Evolutionary conservation across 305 asterid genomes (phyloP).

Genomic region (Solanum hybrid): DNA sequence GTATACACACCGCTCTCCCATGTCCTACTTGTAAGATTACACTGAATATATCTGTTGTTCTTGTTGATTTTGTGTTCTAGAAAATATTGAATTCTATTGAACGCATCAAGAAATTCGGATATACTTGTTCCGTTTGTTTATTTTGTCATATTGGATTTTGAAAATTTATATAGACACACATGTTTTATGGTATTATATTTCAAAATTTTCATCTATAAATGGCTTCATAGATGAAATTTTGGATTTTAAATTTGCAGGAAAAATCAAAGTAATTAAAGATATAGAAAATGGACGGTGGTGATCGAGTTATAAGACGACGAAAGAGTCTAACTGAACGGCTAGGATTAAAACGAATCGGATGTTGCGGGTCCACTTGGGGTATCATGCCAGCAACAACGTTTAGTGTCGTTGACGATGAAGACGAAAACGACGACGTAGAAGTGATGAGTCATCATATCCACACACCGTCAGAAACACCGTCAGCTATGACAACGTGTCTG

Average conservation of each 20-base stretch:
- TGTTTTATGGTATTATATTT: background rate
- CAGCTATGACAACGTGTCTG: conserved; percentile 25
- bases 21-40: too few species aligned
- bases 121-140: background rate
- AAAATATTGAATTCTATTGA: too few species aligned
- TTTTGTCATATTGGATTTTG: background rate
- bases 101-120: too few species aligned
- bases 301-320: conserved; percentile 47
- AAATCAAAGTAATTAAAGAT: background rate
- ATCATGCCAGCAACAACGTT: conserved; percentile 27
- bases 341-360: conserved; percentile 39
- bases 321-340: conserved; percentile 62
- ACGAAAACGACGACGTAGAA: conserved; percentile 20
- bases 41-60: too few species aligned
- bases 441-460: conserved; percentile 9
- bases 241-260: conserved; percentile 41
- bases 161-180: background rate
- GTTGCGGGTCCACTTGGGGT: conserved; percentile 64
- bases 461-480: conserved; percentile 7
- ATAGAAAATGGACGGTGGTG: conserved; percentile 39
- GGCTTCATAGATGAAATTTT: conserved; percentile 28
- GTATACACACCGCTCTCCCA: background rate
- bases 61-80: background rate
- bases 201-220: background rate
- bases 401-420: conserved; percentile 31